Base-by-base conservation (phyloP, 106 monocot genomes). In the Alisma plantagoaquatica region DNA sequence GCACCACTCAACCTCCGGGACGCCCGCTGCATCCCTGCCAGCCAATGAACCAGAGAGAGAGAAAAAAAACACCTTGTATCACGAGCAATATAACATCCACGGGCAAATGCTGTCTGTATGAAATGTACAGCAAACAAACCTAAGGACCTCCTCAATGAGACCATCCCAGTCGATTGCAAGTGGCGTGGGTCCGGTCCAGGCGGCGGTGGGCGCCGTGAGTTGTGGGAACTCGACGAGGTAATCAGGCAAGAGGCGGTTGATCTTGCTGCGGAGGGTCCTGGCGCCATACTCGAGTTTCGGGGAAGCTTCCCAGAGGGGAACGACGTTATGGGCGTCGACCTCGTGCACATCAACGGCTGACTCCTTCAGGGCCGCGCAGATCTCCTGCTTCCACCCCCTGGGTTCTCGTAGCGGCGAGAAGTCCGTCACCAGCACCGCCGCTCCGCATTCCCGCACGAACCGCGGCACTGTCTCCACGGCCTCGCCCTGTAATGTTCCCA, bases 271-370 rank as follows among this genome's bases (percentile, higher is more conserved):
- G 15, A 98, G 58, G 4, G 96, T 98, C 76, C 31, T 89, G 2
- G 96, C 96, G 0, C 81, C 41, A 49, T 89, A 98, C 75, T 98
- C 89, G 26, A 98, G 48, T 69, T 85, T 88, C 27, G 44, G 59
- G 3, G 96, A 98, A 1, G 96, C 89, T 2, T 58, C 63, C 89
- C 96, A 89, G 1, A 82, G 69, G 4, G 96, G 96, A 14, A 98
- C 96, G 1, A 98, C 84, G 31, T 98, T 98, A 57, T 98, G 96
- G 3, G 89, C 96, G 29, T 98, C 96, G 33, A 98, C 96, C 71
- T 89, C 74, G 35, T 79, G 71, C 14, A 98, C 64, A 19, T 68
- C 54, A 1, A 82, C 69, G n/a, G n/a, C n/a, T 0, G 31, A 49
- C 0, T 44, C 23, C 10, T 62, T 69, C 12, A 82, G 49, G 6